A percentile compares a stretch with the other conserved stretches of the same genome.
Evolutionary conservation across 1,284 basidiomycete species (phyloP).

Genomic region (Bondarzewia mesenterica): DNA sequence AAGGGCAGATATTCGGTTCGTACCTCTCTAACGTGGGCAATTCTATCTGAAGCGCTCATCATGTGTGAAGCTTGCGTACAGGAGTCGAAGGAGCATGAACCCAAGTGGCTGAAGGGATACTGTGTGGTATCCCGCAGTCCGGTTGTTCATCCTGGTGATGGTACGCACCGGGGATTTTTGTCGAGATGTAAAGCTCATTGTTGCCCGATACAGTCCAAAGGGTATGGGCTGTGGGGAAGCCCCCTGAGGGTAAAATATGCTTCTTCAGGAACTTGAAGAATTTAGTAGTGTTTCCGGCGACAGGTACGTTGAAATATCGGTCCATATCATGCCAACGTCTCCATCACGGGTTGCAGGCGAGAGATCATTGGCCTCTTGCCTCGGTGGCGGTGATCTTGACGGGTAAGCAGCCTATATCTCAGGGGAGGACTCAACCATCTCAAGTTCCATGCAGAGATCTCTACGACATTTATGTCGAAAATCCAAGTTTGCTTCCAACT

Average conservation of each 20-base stretch:
- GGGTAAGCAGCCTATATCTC: constrained; percentile 34
- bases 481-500: constrained; percentile 42
- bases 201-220: constrained; percentile 44
- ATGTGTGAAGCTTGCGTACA: constrained; percentile 45
- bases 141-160: constrained; percentile 57
- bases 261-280: constrained; percentile 59
- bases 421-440: too few species aligned
- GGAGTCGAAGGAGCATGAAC: constrained; percentile 30
- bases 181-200: neutral
- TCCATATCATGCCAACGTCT: neutral
- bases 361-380: constrained; percentile 57
- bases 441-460: constrained; percentile 20
- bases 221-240: constrained; percentile 63
- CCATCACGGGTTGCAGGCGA: constrained; percentile 29
- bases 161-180: constrained; percentile 21
- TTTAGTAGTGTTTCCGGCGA: constrained; percentile 63
- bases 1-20: constrained; percentile 53
- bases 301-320: constrained; percentile 31
- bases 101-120: constrained; percentile 42
- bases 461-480: constrained; percentile 28
- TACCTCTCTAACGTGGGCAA: neutral
- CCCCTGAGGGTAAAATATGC: constrained; percentile 48
- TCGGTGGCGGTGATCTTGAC: constrained; percentile 71
- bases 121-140: constrained; percentile 57
- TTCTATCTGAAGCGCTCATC: neutral